A percentile compares a stretch with the other conserved stretches of the same genome.
These are phyloP conservation scores for Phialocephala sp. DNA, from an alignment of 2,329 filamentous ascomycete genomes.

Conservation along the genomic window DNA sequence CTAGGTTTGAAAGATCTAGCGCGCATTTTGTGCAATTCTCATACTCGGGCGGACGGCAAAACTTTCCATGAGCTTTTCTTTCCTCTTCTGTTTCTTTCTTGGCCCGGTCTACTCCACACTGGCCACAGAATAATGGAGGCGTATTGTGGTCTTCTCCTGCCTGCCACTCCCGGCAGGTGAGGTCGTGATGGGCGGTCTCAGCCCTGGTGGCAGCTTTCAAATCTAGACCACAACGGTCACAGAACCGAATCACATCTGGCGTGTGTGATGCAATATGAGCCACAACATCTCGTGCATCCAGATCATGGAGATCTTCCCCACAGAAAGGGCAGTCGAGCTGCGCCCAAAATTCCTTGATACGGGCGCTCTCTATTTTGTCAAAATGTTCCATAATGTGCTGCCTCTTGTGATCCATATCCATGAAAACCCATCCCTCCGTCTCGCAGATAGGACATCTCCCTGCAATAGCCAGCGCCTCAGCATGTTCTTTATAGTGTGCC, in stretches of 20 bases:
- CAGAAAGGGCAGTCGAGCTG: constrained; percentile 36
- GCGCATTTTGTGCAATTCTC: constrained; percentile 27
- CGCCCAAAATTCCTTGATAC: constrained; percentile 31
- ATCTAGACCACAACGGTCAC: constrained; percentile 32
- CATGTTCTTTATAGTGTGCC: constrained; percentile 31
- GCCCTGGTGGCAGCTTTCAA: not conserved
- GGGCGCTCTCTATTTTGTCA: constrained; percentile 5
- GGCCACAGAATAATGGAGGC: constrained; percentile 17
- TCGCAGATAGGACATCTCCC: constrained; percentile 37
- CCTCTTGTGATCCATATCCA: constrained; percentile 32
- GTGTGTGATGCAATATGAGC: constrained; percentile 35
- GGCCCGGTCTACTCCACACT: constrained; percentile 25
- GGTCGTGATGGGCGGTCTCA: not conserved
- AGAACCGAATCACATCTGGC: constrained; percentile 34
- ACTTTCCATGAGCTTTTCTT: not conserved
- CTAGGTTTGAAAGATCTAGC: constrained; percentile 13
- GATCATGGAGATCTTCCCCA: constrained; percentile 26
- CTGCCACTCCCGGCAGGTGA: not conserved
- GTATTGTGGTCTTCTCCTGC: not conserved
- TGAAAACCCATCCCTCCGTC: constrained; percentile 31
- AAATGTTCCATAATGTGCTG: constrained; percentile 32
- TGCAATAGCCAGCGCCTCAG: constrained; percentile 28
- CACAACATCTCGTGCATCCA: constrained; percentile 27
- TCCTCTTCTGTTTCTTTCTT: not conserved
- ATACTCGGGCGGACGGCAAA: not conserved